Evolutionary conservation across 2,329 filamentous ascomycete species (phyloP), one percentile per base, ranked within the genome.

Genomic region (Celoporthe dispersa): DNA sequence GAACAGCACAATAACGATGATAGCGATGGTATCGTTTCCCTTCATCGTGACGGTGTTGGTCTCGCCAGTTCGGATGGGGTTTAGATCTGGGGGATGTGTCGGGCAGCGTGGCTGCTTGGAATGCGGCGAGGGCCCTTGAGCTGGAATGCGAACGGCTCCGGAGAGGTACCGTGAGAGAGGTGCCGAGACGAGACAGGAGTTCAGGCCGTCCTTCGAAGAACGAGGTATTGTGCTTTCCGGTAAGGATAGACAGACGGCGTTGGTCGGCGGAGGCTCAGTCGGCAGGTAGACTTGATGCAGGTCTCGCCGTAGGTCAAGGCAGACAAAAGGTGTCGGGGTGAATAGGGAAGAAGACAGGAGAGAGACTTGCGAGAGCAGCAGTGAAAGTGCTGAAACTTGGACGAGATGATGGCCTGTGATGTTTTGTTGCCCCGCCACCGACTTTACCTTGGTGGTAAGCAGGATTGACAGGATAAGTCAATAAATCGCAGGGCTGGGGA

Each of bases 1-100:
- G 81, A 91, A 91, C 74, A 91, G 84, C 68, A 91, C 79, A 79
- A 91, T 90, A 80, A 91, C 86, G 77, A 91, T 91, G 79, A 91
- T 84, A 75, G 89, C 89, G 79, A 91, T 91, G 76, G 87, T 86
- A 80, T 91, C 85, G 85, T 91, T 91, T 81, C 86, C 81, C 79
- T 91, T 87, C 85, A 87, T 90, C 74, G 74, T 82, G 78, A 79
- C 78, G 76, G 78, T 73, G 25, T 31, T 8, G 48, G 19, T 60
- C 41, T 35, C 12, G 31, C 9, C 11, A 19, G 57, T 28, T 51
- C n/a, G 48, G 68, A 67, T 39, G 33, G 41, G 22, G 6, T 44
- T 48, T 11, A 8, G 39, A 37, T 28, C 8, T 37, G 60, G 35
- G 37, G 28, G 59, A n/a, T 39, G n/a, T n/a, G n/a, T 37, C 60